Evolutionary conservation across 139 green algal genomes (phyloP).

Genomic region (Zygnema cylindricum): DNA sequence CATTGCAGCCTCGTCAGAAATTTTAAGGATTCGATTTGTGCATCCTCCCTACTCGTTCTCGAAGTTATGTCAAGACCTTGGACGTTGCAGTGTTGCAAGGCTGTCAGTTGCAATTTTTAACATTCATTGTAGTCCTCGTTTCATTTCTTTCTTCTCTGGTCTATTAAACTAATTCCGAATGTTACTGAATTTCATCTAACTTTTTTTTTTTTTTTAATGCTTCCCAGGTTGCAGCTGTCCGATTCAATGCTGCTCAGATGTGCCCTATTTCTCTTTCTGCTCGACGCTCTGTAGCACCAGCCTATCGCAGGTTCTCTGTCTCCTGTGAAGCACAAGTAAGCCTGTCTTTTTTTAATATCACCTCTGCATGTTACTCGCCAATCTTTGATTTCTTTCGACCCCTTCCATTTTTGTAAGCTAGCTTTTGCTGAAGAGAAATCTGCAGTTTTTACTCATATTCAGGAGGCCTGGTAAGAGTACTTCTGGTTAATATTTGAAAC

Average conservation of each 20-base stretch:
- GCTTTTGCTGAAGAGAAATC: not conserved
- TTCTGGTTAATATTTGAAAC: too few species aligned
- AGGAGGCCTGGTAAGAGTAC: too few species aligned
- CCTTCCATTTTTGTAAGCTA: not conserved
- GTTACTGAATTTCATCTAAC: too few species aligned
- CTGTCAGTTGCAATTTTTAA: not conserved
- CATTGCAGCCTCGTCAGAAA: not conserved
- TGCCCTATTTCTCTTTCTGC: not conserved
- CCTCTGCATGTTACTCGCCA: not conserved
- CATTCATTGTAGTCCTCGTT: too few species aligned
- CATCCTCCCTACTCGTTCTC: too few species aligned
- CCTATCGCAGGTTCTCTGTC: not conserved
- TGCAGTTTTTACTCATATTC: not conserved
- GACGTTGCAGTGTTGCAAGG: not conserved
- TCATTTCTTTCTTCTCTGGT: too few species aligned
- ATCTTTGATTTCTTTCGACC: not conserved
- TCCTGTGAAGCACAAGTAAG: not conserved
- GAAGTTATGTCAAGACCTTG: too few species aligned
- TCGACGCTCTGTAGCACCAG: not conserved
- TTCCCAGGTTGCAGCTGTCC: too few species aligned
- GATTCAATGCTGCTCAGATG: too few species aligned
- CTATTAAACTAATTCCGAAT: too few species aligned
- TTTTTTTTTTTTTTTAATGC: too few species aligned
- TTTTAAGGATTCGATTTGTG: not conserved
- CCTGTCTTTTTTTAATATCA: not conserved